phyloP scores from a whole-genome alignment of 1,284 basidiomycete species.

The Vanrija humicola region DNA sequence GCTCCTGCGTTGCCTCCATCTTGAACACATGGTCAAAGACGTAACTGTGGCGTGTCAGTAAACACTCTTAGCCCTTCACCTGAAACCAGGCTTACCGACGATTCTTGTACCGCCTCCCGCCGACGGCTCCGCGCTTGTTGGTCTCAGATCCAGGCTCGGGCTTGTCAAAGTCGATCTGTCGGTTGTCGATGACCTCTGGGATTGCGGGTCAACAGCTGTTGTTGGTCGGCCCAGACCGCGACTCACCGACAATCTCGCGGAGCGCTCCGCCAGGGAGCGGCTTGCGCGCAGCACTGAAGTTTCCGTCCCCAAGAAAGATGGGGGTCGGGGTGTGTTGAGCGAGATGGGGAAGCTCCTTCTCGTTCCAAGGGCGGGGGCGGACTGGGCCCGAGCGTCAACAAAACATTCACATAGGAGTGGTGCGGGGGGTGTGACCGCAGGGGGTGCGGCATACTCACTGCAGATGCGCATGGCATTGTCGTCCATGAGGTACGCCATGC shows the following conservation, averaged over 20 bases:
- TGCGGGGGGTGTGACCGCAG: background rate
- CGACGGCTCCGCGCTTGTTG: constrained; percentile 56
- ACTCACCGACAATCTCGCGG: constrained; percentile 48
- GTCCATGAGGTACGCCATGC: constrained; percentile 20
- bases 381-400: constrained; percentile 54
- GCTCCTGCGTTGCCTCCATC: constrained; percentile 70
- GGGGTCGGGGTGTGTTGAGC: constrained; percentile 57
- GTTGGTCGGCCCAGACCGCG: background rate
- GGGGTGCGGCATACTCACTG: constrained; percentile 4
- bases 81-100: constrained; percentile 50
- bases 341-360: constrained; percentile 75
- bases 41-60: constrained; percentile 56
- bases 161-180: constrained; percentile 83
- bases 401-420: background rate
- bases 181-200: constrained; percentile 52
- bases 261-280: constrained; percentile 31
- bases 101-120: constrained; percentile 86
- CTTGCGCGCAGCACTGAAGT: constrained; percentile 52
- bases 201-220: background rate
- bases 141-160: constrained; percentile 76
- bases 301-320: constrained; percentile 74
- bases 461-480: constrained; percentile 24
- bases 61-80: no score
- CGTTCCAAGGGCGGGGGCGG: constrained; percentile 78
- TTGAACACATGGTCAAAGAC: constrained; percentile 92